phyloP scores from a whole-genome alignment of 805 yeast genomes.

The Candida anglica region DNA sequence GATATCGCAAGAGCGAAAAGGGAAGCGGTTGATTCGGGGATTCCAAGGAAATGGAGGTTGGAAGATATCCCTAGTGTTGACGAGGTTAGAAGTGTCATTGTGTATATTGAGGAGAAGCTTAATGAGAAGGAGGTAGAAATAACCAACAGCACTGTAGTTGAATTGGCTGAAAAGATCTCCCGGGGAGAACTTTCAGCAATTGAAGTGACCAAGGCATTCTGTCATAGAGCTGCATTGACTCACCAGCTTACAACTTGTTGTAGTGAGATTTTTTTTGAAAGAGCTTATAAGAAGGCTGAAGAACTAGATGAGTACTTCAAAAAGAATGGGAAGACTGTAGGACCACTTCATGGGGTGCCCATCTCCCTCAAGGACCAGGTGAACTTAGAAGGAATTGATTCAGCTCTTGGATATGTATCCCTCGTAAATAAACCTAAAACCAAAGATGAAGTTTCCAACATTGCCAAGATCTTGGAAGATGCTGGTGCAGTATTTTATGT shows the following conservation, averaged over 20 bases:
- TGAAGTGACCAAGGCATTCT: conserved; percentile 15
- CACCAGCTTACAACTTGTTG: conserved; percentile 21
- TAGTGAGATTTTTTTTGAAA: conserved; percentile 30
- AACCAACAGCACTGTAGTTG: conserved; percentile 4
- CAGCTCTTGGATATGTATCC: conserved; percentile 4
- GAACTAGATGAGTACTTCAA: conserved; percentile 31
- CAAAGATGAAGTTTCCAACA: conserved; percentile 5
- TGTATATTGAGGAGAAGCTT: neutral
- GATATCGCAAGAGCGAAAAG: conserved; percentile 5
- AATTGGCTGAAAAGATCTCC: conserved; percentile 2
- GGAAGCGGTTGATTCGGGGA: conserved; percentile 4
- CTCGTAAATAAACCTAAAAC: conserved; percentile 8
- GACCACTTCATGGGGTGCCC: conserved; percentile 71
- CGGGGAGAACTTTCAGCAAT: conserved; percentile 6
- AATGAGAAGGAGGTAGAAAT: conserved; percentile 7
- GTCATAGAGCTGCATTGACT: conserved; percentile 21
- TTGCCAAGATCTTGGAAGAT: conserved; percentile 6
- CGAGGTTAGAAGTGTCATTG: conserved; percentile 5
- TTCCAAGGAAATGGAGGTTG: conserved; percentile 8
- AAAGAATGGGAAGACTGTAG: conserved; percentile 48
- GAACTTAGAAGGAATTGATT: conserved; percentile 4
- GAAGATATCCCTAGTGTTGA: conserved; percentile 4
- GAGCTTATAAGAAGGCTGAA: conserved; percentile 15
- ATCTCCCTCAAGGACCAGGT: conserved; percentile 62
- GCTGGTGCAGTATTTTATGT: conserved; percentile 6